Base-by-base conservation (phyloP, 2,329 filamentous ascomycete species). In the Sarocladium kiliense region DNA sequence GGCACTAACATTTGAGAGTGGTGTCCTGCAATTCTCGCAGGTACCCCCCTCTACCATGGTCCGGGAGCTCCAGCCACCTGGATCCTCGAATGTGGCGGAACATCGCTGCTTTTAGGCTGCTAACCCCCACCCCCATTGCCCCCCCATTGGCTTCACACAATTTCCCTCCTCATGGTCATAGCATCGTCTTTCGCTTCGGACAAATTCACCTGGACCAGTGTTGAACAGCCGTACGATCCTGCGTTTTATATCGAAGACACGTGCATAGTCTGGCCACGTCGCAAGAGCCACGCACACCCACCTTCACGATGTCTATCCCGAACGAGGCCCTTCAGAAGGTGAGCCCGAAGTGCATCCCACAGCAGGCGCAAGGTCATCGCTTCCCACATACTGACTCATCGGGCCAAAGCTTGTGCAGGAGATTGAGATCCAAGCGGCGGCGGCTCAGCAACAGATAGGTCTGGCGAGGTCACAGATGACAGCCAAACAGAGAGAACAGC, bases 271-370 rank as follows among this genome's bases (percentile, higher is more conserved):
- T n/a, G n/a, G n/a, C n/a, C n/a, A n/a, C n/a, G n/a, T n/a, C n/a
- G n/a, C n/a, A n/a, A n/a, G n/a, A n/a, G n/a, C n/a, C n/a, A n/a
- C n/a, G n/a, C n/a, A n/a, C n/a, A n/a, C n/a, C n/a, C n/a, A 32
- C 41, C 39, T 50, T 57, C 65, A 81, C 64, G 53, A 97, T 97
- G 93, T 90, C 93, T 55, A 94, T 97, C 64, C 87, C 92, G 54
- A 96, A 95, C 66, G 90, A 96, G 75, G 91, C 92, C 57, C 78
- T 97, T 61, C 89, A 96, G 70, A 96, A 97, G 87, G 93, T 93
- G 68, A 58, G 72, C 49, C 18, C 12, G 21, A 2, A 19, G n/a
- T 2, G 4, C 6, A 11, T 3, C 25, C 11, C 14, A 9, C 30
- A n/a, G 16, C 9, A 9, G 12, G 16, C 36, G 9, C n/a, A 16